These are phyloP conservation scores for Barnettozyma sp. DNA, from an alignment of 805 yeast genomes.

Conservation along the genomic window DNA sequence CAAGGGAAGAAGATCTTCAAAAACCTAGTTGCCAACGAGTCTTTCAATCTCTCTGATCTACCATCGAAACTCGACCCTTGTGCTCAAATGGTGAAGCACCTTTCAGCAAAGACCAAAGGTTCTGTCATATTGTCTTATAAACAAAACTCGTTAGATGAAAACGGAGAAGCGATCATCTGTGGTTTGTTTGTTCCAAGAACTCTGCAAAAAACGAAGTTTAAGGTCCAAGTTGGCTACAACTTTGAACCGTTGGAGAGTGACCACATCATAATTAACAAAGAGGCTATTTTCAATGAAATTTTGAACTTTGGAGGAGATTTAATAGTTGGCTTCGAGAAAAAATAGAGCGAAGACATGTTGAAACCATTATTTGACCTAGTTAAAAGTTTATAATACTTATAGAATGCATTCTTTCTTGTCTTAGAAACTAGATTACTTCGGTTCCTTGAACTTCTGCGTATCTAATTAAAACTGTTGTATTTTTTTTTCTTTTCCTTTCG, in stretches of 20 bases:
- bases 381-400: too few species aligned
- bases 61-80: slow-evolving; percentile 53
- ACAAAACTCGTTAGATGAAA: slow-evolving; percentile 43
- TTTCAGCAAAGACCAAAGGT: slow-evolving; percentile 57
- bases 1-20: slow-evolving; percentile 41
- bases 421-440: too few species aligned
- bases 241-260: slow-evolving; percentile 52
- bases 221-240: slow-evolving; percentile 72
- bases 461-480: too few species aligned
- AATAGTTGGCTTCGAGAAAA: slow-evolving; percentile 32
- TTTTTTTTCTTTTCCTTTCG: too few species aligned
- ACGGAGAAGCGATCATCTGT: slow-evolving; percentile 58
- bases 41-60: slow-evolving; percentile 32
- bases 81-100: slow-evolving; percentile 50
- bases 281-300: slow-evolving; percentile 69
- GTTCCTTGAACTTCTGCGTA: too few species aligned
- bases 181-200: slow-evolving; percentile 76
- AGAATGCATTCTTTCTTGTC: too few species aligned
- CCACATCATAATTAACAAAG: slow-evolving; percentile 56
- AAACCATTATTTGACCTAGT: too few species aligned
- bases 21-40: slow-evolving; percentile 38
- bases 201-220: slow-evolving; percentile 57
- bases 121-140: slow-evolving; percentile 63
- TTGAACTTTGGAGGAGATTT: slow-evolving; percentile 62
- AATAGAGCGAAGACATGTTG: too few species aligned